A percentile compares a stretch with the other conserved stretches of the same genome.
phyloP scores from a whole-genome alignment of 176 grass and related monocot species.

The Thalia dealbata region DNA sequence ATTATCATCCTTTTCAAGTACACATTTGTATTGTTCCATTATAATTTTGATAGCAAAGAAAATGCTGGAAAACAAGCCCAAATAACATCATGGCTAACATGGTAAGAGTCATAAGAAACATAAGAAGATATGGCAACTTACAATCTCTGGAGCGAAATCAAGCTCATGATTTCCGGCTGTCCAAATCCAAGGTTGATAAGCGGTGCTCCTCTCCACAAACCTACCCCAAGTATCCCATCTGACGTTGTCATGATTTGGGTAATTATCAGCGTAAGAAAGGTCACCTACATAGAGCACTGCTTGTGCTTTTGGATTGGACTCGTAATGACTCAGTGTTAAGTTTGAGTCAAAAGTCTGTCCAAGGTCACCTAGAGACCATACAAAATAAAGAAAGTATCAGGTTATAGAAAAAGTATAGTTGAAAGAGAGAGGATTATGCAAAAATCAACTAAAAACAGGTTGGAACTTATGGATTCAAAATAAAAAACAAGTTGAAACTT shows the following conservation, averaged over 20 bases:
- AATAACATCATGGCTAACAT: too few relatives aligned
- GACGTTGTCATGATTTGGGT: constrained; percentile 46
- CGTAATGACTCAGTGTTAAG: constrained; percentile 45
- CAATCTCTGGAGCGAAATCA: constrained; percentile 41
- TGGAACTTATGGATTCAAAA: too few relatives aligned
- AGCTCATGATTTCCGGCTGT: constrained; percentile 62
- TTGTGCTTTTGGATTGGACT: constrained; percentile 23
- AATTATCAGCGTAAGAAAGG: constrained; percentile 57
- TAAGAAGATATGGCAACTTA: constrained; percentile 12
- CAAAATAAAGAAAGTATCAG: not conserved
- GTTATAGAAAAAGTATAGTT: not conserved
- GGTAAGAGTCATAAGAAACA: not conserved
- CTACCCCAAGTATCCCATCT: constrained; percentile 61
- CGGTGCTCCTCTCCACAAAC: constrained; percentile 43
- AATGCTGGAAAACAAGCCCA: too few relatives aligned
- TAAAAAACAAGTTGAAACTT: too few relatives aligned
- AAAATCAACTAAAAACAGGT: too few relatives aligned
- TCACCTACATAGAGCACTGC: constrained; percentile 54
- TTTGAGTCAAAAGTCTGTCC: constrained; percentile 71
- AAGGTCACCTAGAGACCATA: constrained; percentile 41
- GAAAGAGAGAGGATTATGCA: not conserved
- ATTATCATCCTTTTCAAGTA: too few relatives aligned
- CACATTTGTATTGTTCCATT: too few relatives aligned
- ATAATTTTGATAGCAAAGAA: too few relatives aligned
- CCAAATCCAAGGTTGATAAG: constrained; percentile 69